These are phyloP conservation scores for Apiospora marii DNA, from an alignment of 2,329 filamentous ascomycete genomes.

Conservation along the genomic window DNA sequence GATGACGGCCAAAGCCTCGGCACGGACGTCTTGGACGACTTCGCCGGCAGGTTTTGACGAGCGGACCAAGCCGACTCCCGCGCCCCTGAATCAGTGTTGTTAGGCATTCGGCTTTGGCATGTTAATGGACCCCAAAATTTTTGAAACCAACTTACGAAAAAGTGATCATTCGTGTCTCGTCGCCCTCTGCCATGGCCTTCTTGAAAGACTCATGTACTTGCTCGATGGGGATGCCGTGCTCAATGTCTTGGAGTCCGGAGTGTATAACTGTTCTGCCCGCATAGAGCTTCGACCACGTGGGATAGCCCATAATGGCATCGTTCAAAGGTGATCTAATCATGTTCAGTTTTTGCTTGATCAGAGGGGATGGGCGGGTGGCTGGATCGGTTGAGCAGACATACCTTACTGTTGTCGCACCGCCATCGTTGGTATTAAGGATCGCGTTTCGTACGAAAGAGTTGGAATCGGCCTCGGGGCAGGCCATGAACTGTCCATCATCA, in stretches of 20 bases:
- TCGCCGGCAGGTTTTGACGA: not conserved
- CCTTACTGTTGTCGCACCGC: not conserved
- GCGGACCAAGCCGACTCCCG: not conserved
- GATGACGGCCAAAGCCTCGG: not conserved
- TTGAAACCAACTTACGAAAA: not conserved
- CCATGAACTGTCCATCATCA: not conserved
- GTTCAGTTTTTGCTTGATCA: not conserved
- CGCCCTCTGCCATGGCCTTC: not conserved
- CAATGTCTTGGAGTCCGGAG: not conserved
- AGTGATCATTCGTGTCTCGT: not conserved
- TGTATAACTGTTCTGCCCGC: not conserved
- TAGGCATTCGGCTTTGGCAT: not conserved
- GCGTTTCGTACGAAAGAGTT: not conserved
- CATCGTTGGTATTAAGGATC: not conserved
- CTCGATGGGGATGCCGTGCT: not conserved
- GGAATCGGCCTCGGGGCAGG: not conserved
- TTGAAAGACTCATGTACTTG: not conserved
- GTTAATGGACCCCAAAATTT: no score
- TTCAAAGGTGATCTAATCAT: not conserved
- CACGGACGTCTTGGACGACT: not conserved
- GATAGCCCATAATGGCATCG: constrained; percentile 17
- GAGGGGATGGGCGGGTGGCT: not conserved
- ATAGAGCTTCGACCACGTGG: not conserved
- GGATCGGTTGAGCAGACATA: not conserved
- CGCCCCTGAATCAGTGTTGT: not conserved